A percentile compares a stretch with the other conserved stretches of the same genome.
Conservation (phyloP, 192 early-diverging fungal genomes). For the Jimgerdemannia lactiflua region DNA sequence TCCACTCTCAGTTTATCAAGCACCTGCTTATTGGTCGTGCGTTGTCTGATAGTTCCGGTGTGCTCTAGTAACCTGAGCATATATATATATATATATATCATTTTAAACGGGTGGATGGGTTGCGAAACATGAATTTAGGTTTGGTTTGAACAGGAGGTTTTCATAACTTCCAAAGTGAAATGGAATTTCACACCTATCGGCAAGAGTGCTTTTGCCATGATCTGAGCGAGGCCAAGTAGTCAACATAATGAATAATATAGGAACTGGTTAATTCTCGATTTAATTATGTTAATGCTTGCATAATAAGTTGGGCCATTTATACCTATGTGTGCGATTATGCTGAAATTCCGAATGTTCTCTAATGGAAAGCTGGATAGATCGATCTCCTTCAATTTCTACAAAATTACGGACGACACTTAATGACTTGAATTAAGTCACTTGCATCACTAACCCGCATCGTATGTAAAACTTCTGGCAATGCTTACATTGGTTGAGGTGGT, state of each 20-base stretch:
- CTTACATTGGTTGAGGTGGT: no score
- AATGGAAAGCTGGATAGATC: slow-evolving; percentile 69
- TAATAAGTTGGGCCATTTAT: slow-evolving; percentile 3
- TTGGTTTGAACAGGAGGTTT: neutral
- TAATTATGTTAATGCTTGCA: neutral
- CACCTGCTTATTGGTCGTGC: slow-evolving; percentile 80
- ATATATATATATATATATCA: no score
- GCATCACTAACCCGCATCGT: no score
- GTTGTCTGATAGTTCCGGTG: slow-evolving; percentile 78
- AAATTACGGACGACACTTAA: no score
- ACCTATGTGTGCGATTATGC: slow-evolving; percentile 83
- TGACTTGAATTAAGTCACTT: no score
- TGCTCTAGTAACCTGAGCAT: slow-evolving; percentile 75
- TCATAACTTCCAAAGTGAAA: no score
- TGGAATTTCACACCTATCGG: slow-evolving; percentile 56
- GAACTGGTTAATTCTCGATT: neutral
- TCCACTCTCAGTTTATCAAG: slow-evolving; percentile 97
- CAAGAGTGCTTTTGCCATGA: slow-evolving; percentile 90
- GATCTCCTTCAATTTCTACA: slow-evolving; percentile 8
- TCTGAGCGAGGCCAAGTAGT: slow-evolving; percentile 37
- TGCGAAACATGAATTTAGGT: no score
- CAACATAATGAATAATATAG: neutral
- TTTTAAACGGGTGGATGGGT: no score
- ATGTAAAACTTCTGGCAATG: no score
- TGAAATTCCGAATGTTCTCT: slow-evolving; percentile 91